Evolutionary conservation across 345 rosid species (phyloP).

Genomic region (Salix koriyanagi): DNA sequence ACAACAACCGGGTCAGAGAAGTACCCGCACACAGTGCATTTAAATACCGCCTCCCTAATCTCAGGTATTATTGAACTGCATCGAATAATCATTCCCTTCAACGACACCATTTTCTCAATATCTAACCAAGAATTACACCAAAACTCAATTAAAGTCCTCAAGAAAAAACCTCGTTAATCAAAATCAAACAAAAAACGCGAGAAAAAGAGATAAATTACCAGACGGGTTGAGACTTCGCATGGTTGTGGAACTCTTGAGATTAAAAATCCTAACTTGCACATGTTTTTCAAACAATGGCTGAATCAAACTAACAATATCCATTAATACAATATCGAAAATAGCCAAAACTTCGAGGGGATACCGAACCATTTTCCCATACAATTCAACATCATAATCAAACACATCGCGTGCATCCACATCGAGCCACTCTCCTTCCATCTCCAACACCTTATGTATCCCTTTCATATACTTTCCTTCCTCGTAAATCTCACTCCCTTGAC

Average conservation of each 20-base stretch:
- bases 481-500: constrained; percentile 38
- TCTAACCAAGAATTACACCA: constrained; percentile 37
- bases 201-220: constrained; percentile 36
- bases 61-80: constrained; percentile 95
- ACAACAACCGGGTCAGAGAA: constrained; percentile 79
- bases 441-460: constrained; percentile 63
- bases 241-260: constrained; percentile 67
- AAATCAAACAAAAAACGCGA: not conserved
- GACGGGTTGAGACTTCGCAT: constrained; percentile 96
- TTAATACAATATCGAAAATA: constrained; percentile 85
- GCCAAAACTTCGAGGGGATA: constrained; percentile 93
- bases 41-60: constrained; percentile 90
- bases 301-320: constrained; percentile 77
- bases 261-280: constrained; percentile 74
- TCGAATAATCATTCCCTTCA: constrained; percentile 92
- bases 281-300: constrained; percentile 80
- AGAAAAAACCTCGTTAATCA: not conserved
- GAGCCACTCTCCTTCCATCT: constrained; percentile 84
- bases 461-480: constrained; percentile 89
- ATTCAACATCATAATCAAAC: constrained; percentile 70
- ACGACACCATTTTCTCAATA: constrained; percentile 92
- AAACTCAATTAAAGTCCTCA: not conserved
- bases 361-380: constrained; percentile 82
- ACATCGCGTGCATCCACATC: constrained; percentile 89
- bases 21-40: constrained; percentile 85